Evolutionary conservation across 257 asterid species (phyloP).

Genomic region (Galeopsis tetrahit): DNA sequence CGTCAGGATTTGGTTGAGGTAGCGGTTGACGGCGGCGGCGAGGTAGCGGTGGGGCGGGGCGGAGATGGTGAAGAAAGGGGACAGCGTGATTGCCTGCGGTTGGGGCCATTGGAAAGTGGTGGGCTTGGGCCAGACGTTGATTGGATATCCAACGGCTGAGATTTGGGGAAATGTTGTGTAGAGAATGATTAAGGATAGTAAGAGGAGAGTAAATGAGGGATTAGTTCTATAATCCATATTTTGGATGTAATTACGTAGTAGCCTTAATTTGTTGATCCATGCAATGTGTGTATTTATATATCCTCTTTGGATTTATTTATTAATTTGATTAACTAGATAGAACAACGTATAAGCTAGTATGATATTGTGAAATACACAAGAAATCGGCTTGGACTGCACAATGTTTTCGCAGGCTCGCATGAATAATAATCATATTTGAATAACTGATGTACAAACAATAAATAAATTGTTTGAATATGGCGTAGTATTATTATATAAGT

Average conservation of each 20-base stretch:
- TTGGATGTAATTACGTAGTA: not conserved
- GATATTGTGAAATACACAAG: too few species aligned
- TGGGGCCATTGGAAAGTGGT: slow-evolving; percentile 65
- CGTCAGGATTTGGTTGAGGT: slow-evolving; percentile 44
- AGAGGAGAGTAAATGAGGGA: slow-evolving; percentile 18
- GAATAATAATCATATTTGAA: too few species aligned
- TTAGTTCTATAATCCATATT: slow-evolving; percentile 6
- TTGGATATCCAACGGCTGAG: slow-evolving; percentile 62
- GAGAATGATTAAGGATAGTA: slow-evolving; percentile 27
- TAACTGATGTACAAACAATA: not conserved
- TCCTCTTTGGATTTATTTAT: not conserved
- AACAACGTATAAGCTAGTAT: not conserved
- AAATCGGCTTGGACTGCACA: too few species aligned
- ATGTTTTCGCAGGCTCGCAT: not conserved
- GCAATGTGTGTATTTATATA: slow-evolving; percentile 29
- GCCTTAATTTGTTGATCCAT: not conserved
- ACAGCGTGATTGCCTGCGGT: slow-evolving; percentile 60
- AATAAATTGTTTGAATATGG: not conserved
- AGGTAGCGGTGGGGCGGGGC: slow-evolving; percentile 58
- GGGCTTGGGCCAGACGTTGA: slow-evolving; percentile 96
- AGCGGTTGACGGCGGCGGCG: slow-evolving; percentile 64
- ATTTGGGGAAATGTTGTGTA: slow-evolving; percentile 33
- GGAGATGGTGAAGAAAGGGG: slow-evolving; percentile 61
- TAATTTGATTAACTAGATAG: not conserved
- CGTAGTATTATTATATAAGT: not conserved